These are phyloP conservation scores for Globisporangium heterothallicum DNA, from an alignment of 352 stramenopile genomes.

Conservation along the genomic window DNA sequence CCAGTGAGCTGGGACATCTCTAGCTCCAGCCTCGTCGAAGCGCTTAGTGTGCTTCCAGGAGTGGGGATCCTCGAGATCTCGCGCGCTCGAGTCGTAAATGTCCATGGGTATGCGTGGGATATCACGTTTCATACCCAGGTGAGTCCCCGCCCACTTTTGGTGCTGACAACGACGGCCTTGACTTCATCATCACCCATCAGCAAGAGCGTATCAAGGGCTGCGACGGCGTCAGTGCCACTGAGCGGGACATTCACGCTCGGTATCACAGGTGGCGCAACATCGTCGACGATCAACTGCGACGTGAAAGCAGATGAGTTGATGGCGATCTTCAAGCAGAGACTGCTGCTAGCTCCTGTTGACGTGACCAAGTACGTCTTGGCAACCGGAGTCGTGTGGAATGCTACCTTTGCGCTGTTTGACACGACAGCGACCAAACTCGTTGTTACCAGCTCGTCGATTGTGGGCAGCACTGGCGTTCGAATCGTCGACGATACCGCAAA, in stretches of 20 bases:
- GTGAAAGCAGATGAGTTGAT: conserved; percentile 11
- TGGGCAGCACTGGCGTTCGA: conserved; percentile 17
- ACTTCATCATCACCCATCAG: conserved; percentile 12
- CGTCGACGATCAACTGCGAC: conserved; percentile 11
- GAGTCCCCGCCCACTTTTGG: conserved; percentile 16
- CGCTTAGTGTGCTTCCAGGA: conserved; percentile 16
- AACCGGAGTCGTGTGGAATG: conserved; percentile 23
- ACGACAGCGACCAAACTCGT: conserved; percentile 9
- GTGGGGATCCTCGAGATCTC: conserved; percentile 18
- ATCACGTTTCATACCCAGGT: conserved; percentile 24
- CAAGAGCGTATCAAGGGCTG: conserved; percentile 9
- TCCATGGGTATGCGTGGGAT: conserved; percentile 22
- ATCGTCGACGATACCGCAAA: conserved; percentile 17
- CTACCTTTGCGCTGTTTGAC: conserved; percentile 29
- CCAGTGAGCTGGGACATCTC: conserved; percentile 18
- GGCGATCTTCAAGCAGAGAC: conserved; percentile 7
- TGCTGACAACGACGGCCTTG: conserved; percentile 13
- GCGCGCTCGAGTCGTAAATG: conserved; percentile 1
- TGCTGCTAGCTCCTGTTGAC: conserved; percentile 16
- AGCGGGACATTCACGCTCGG: conserved; percentile 24
- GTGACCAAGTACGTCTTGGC: conserved; percentile 18
- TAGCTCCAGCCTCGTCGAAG: conserved; percentile 9
- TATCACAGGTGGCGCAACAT: conserved; percentile 6
- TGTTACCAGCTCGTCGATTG: conserved; percentile 16
- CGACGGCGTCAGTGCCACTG: conserved; percentile 11